A percentile compares a stretch with the other conserved stretches of the same genome.
Conservation (phyloP, 495 filamentous ascomycete species). For the Friedmanniomyces simplex region DNA sequence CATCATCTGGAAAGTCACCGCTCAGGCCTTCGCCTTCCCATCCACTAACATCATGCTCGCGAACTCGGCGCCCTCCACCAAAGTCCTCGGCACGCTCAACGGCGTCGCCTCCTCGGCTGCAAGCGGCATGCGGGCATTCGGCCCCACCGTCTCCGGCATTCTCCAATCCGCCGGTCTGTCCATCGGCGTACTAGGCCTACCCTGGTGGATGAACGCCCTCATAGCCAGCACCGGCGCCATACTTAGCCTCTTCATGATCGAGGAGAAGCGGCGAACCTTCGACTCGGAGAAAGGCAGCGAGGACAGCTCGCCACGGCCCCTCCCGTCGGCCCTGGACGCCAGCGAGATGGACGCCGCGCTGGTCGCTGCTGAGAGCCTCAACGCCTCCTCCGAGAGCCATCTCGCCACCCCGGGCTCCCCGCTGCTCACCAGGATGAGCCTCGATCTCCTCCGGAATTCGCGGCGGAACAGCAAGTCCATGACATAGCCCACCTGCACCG, state of each 20-base stretch:
- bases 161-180: slow-evolving; percentile 72
- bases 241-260: slow-evolving; percentile 37
- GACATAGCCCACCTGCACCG: neutral
- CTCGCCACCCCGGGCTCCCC: slow-evolving; percentile 15
- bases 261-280: slow-evolving; percentile 16
- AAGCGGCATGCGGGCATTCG: slow-evolving; percentile 74
- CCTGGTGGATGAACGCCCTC: slow-evolving; percentile 82
- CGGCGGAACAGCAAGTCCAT: slow-evolving; percentile 8
- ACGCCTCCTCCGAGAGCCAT: slow-evolving; percentile 9
- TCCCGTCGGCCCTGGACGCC: slow-evolving; percentile 11
- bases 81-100: slow-evolving; percentile 82
- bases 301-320: neutral
- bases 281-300: slow-evolving; percentile 10
- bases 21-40: slow-evolving; percentile 76
- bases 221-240: slow-evolving; percentile 65
- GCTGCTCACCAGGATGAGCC: slow-evolving; percentile 11
- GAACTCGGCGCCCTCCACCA: slow-evolving; percentile 68
- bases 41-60: slow-evolving; percentile 73
- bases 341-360: slow-evolving; percentile 12
- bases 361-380: slow-evolving; percentile 16
- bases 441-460: slow-evolving; percentile 15
- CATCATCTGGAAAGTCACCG: slow-evolving; percentile 80
- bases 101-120: slow-evolving; percentile 86
- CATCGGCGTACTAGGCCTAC: slow-evolving; percentile 69
- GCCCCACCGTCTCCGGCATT: slow-evolving; percentile 76